Percentiles rank a stretch among this genome's conserved stretches.
Conservation (phyloP, 2,329 filamentous ascomycete species). For the Sphaerulina musiva region DNA sequence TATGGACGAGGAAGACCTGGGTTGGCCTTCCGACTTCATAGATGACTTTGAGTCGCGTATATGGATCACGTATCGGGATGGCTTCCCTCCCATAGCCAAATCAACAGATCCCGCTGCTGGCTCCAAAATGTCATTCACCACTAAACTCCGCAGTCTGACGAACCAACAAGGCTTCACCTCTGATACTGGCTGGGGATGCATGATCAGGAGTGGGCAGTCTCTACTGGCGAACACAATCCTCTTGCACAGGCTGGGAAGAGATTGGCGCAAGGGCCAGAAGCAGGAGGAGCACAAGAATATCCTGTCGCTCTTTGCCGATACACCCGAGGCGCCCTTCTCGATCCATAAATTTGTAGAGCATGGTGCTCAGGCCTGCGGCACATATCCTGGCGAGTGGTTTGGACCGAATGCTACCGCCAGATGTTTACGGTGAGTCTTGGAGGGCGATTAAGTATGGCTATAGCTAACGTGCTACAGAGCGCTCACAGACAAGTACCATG, state of each 20-base stretch:
- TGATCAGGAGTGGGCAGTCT: constrained; percentile 95
- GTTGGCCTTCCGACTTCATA: constrained; percentile 80
- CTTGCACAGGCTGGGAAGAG: constrained; percentile 69
- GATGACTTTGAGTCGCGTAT: constrained; percentile 88
- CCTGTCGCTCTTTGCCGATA: constrained; percentile 78
- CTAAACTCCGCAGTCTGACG: constrained; percentile 72
- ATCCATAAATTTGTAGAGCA: constrained; percentile 91
- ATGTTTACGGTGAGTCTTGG: constrained; percentile 72
- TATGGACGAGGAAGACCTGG: constrained; percentile 37
- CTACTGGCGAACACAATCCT: constrained; percentile 79
- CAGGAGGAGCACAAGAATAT: constrained; percentile 60
- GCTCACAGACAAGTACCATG: constrained; percentile 59
- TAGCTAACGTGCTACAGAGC: constrained; percentile 50
- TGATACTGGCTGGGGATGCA: constrained; percentile 96
- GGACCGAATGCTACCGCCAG: constrained; percentile 92
- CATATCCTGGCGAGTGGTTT: constrained; percentile 97
- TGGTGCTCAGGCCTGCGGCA: constrained; percentile 79
- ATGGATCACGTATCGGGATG: constrained; percentile 94
- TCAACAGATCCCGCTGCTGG: constrained; percentile 66
- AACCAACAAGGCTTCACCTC: constrained; percentile 80
- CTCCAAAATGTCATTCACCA: constrained; percentile 69
- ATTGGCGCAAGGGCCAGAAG: constrained; percentile 64
- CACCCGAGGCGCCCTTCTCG: constrained; percentile 79
- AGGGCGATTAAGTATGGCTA: neutral
- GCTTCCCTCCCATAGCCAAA: constrained; percentile 74